These are phyloP conservation scores for Lanzia echinophila DNA, from an alignment of 2,329 filamentous ascomycete genomes.

Conservation along the genomic window DNA sequence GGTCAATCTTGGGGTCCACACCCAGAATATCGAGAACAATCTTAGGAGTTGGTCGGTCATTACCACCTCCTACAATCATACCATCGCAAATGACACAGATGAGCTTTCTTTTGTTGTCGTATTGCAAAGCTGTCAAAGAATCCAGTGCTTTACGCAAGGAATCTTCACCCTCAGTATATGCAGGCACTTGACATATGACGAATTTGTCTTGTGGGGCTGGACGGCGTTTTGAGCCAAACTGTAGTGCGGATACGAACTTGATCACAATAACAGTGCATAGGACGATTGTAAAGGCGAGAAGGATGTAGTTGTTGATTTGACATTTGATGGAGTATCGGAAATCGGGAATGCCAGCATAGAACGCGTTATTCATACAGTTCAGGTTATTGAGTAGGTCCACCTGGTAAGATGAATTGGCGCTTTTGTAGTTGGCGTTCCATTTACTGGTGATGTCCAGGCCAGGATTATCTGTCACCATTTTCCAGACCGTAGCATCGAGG, in stretches of 20 bases:
- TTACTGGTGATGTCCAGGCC: constrained; percentile 69
- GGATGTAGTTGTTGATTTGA: constrained; percentile 83
- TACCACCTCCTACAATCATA: constrained; percentile 92
- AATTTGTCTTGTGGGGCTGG: constrained; percentile 95
- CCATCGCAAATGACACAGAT: constrained; percentile 96
- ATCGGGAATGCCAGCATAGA: constrained; percentile 77
- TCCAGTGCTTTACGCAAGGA: constrained; percentile 88
- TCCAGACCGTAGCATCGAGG: constrained; percentile 60
- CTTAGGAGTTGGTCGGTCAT: constrained; percentile 93
- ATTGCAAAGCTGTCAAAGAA: constrained; percentile 87
- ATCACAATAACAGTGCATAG: constrained; percentile 71
- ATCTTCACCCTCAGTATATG: constrained; percentile 97
- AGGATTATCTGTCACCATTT: constrained; percentile 65
- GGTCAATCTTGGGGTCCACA: constrained; percentile 93
- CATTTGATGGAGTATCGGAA: constrained; percentile 74
- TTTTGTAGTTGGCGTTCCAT: constrained; percentile 51
- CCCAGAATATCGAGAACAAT: constrained; percentile 96
- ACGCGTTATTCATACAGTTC: constrained; percentile 75
- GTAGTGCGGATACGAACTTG: constrained; percentile 90
- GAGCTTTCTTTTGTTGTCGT: constrained; percentile 97
- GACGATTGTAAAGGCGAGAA: constrained; percentile 80
- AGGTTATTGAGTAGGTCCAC: constrained; percentile 56
- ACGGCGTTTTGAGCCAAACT: constrained; percentile 85
- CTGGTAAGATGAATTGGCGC: constrained; percentile 43
- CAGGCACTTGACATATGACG: constrained; percentile 95